Evolutionary conservation across 495 filamentous ascomycete species (phyloP), one percentile per base, ranked within the genome.

Genomic region (Bryoglossum gracile): DNA sequence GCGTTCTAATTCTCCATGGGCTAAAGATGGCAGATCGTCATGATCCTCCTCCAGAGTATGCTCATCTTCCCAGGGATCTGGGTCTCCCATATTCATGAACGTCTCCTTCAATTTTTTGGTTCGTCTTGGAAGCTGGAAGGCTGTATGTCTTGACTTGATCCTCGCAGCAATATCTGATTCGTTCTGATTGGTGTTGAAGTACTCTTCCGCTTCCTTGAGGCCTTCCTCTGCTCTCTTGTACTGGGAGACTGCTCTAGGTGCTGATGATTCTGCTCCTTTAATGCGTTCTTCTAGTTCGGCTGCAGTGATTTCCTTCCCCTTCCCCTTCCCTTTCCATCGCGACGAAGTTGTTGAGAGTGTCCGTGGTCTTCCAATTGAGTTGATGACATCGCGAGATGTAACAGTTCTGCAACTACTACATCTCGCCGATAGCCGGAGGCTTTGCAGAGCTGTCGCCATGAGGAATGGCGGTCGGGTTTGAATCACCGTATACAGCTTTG

Each of bases 1-100:
- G 61, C 89, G 76, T 60, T 96, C 89, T 48, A 99, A 67, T 66
- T 97, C 86, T 44, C 75, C 82, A 64, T 97, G 90, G 0, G 76
- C 92, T 56, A 84, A 70, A 24, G 75, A 73, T 42, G 84, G 82
- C 32, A 99, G 86, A 63, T 95, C 89, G 55, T 94, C 86, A 21
- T 81, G 72, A 24, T 68, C 73, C 56, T 87, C 83, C 46, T 75
- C 69, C 25, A 71, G 70, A 11, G 68, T 51, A 43, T 72, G 64
- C 30, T 77, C 74, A 36, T 79, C 71, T 22, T 74, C 70, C 45
- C 77, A 60, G 4, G 53, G 35, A 21, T 60, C 53, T 2, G 26
- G 28, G 2, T 60, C 57, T 22, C 67, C 70, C 56, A 76, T 68
- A 5, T 72, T 70, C 70, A 80, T 73, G 57, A 80, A 74, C 1